Evolutionary conservation across 805 yeast species (phyloP), one percentile per base, ranked within the genome.

Genomic region (Ogataea methylovora): DNA sequence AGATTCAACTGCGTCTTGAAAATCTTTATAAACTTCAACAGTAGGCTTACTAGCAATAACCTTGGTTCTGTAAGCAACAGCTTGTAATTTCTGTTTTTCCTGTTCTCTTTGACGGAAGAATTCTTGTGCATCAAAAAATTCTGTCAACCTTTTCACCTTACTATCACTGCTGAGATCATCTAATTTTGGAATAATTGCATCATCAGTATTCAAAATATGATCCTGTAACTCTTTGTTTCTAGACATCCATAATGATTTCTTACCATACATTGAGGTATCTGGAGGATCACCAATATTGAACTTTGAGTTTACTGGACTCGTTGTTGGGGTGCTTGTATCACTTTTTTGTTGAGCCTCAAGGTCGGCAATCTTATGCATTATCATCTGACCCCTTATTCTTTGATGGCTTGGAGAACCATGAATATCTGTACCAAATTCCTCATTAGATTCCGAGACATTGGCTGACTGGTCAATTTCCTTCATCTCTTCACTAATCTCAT

Each of bases 1-100:
- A 4, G 59, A 65, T 36, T 74, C 82, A 6, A 86, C 92, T 1
- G 94, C 96, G 58, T 88, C 97, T 39, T 80, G 78, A 10, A 84
- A 92, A 49, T 84, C 80, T 44, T 85, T 79, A 52, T 83, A 92
- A 18, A 92, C 82, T 46, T 88, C 96, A 16, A 88, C 97, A 36
- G 85, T 81, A 0, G 98, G 97, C 39, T 73, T 79, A 1, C 92
- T 77, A 2, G 78, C 72, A 17, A 77, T 75, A 33, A 85, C 73
- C 6, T 92, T 87, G 0, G 90, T 85, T 40, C 78, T 67, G 51
- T 76, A 75, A 44, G 76, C 69, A 14, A 50, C 52, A 42, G 61
- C 66, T 29, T 74, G 67, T 28, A 84, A 51, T 40, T 80, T 77
- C 37, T 70, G 63, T 39, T 86, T 70, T 51, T 90, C 95, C 29